Conservation (phyloP, 176 grass and related monocot genomes). For the Poa annua region DNA sequence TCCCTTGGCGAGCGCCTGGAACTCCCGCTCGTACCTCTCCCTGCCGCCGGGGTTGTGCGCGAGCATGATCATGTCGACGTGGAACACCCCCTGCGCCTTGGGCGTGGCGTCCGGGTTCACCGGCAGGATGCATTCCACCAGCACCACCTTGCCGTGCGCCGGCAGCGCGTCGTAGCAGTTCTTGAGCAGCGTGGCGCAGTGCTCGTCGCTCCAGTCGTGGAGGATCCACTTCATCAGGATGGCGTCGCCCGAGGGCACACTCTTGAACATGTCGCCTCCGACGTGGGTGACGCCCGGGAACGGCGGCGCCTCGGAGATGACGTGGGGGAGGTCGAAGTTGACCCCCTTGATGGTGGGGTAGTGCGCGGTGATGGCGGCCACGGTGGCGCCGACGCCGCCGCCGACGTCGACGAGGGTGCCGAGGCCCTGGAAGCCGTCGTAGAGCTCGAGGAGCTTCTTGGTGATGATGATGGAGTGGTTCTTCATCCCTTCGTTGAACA, state of each 20-base stretch:
- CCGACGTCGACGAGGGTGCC: constrained; percentile 82
- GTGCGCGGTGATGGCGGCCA: constrained; percentile 62
- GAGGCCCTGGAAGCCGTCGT: constrained; percentile 67
- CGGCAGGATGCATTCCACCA: constrained; percentile 79
- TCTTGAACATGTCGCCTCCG: constrained; percentile 85
- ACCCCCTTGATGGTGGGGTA: constrained; percentile 58
- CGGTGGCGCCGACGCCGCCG: constrained; percentile 82
- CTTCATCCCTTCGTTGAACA: constrained; percentile 99
- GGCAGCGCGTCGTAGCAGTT: constrained; percentile 94
- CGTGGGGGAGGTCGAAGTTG: constrained; percentile 95
- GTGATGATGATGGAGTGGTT: constrained; percentile 84
- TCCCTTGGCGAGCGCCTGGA: constrained; percentile 58
- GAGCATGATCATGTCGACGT: constrained; percentile 90
- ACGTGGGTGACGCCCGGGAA: constrained; percentile 76
- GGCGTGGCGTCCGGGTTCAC: constrained; percentile 57
- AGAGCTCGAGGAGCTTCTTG: constrained; percentile 85
- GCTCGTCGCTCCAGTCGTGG: constrained; percentile 93
- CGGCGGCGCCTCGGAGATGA: constrained; percentile 89
- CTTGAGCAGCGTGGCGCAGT: constrained; percentile 73
- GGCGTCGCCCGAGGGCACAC: constrained; percentile 70
- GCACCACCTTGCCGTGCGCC: constrained; percentile 70
- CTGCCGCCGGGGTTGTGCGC: constrained; percentile 94
- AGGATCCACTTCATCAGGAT: constrained; percentile 99
- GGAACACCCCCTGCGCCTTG: constrained; percentile 73
- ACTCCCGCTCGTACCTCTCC: constrained; percentile 84